Percentiles rank a stretch among this genome's conserved stretches.
phyloP scores from a whole-genome alignment of 2,329 filamentous ascomycete genomes.

The Fusarium dimerum region DNA sequence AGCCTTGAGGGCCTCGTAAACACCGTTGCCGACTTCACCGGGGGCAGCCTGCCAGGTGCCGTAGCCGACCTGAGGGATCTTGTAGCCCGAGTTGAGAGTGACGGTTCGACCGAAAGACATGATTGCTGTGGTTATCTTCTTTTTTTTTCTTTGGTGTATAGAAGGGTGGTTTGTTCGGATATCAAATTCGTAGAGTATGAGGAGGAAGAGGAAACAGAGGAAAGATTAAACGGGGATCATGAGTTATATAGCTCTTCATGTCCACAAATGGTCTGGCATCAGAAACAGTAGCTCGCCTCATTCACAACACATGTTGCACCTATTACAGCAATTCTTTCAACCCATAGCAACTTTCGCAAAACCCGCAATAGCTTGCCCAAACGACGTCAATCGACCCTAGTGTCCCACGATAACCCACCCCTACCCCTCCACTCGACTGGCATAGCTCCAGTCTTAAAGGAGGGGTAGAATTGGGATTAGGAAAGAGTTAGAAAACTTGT shows the following conservation, averaged over 20 bases:
- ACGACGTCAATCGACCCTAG: neutral
- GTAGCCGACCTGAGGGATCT: conserved; percentile 61
- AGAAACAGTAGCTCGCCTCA: neutral
- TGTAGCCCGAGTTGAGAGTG: conserved; percentile 63
- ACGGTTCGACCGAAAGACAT: conserved; percentile 61
- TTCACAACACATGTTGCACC: neutral
- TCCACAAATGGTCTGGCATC: neutral
- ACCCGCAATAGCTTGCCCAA: neutral
- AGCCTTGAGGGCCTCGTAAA: conserved; percentile 62
- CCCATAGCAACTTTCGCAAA: neutral
- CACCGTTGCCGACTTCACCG: conserved; percentile 63
- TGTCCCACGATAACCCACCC: neutral
- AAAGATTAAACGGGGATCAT: neutral
- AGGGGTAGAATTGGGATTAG: neutral
- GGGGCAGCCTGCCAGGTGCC: conserved; percentile 70
- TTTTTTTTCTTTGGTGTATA: neutral
- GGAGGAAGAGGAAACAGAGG: neutral
- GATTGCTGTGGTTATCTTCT: conserved; percentile 19
- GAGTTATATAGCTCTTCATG: neutral
- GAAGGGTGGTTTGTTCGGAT: neutral
- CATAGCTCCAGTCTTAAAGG: neutral
- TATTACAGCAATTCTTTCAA: neutral
- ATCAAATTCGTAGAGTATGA: neutral
- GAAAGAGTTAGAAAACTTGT: neutral
- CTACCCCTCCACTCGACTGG: neutral